Base-by-base conservation (phyloP, 1,139 yeast genomes). In the Blastobotrys petasosporus region DNA sequence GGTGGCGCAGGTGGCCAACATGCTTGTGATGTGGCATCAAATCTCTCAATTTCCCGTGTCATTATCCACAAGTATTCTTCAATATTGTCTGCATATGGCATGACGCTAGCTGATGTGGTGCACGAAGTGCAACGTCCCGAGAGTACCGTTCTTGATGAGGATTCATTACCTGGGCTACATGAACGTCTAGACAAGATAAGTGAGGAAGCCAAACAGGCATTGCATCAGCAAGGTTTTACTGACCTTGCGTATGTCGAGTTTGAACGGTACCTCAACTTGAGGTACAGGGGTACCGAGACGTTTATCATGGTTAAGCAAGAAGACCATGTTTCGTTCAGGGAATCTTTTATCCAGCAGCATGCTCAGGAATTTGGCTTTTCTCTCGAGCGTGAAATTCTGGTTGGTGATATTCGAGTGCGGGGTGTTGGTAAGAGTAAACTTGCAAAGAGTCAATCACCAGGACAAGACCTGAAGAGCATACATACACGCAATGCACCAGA, bases 241-340 rank as follows among this genome's bases (percentile, higher is more conserved):
- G 48, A 59, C 2, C 62, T 61, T 17, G 51, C 58, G 3, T 61
- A 65, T 20, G 63, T 78, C 25, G 57, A 50, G 23, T 69, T 75
- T 45, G 94, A 87, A 57, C 75, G 76, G 30, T 85, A 76, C 55
- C 68, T 87, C 53, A 88, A 88, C 60, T 70, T 90, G 73, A 74
- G 94, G 57, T 90, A 85, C 62, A 78, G 79, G 51, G 97, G 97
- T 5, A 83, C 95, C 13, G 97, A 88, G 60, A 83, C 96, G 2
- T 82, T 83, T 39, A 69, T 90, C 52, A 82, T 88, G 81, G 78
- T 85, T 32, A 59, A 67, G 44, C 74, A 62, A 51, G 61, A 52
- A 10, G 58, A 53, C 17, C 51, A 51, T 29, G 62, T 67, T 55
- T 63, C 70, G 3, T 60, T 53, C 39, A 42, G 46, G 7, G 54